These are phyloP conservation scores for Mytilinidion resinicola DNA, from an alignment of 495 filamentous ascomycete species.

Conservation along the genomic window DNA sequence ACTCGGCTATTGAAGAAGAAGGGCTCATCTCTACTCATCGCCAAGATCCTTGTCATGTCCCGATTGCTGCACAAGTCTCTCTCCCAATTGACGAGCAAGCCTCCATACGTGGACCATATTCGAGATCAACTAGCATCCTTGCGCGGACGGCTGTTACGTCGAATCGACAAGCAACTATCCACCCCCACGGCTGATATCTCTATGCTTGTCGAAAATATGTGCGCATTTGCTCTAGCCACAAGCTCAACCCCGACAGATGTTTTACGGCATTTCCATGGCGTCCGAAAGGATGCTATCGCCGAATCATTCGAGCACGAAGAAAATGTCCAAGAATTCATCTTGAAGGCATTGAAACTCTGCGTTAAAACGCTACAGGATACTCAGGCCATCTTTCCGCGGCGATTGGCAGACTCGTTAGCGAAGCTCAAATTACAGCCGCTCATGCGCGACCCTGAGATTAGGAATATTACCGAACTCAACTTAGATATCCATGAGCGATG, in stretches of 20 bases:
- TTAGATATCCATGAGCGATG: conserved; percentile 77
- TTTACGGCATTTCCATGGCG: conserved; percentile 70
- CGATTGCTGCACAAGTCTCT: conserved; percentile 64
- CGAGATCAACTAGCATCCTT: conserved; percentile 56
- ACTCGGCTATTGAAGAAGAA: conserved; percentile 52
- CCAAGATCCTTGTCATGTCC: conserved; percentile 75
- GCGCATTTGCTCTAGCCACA: conserved; percentile 75
- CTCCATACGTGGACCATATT: conserved; percentile 54
- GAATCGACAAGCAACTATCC: conserved; percentile 62
- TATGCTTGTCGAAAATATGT: conserved; percentile 62
- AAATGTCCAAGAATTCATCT: conserved; percentile 26
- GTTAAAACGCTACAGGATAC: conserved; percentile 70
- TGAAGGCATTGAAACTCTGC: conserved; percentile 63
- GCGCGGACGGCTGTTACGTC: conserved; percentile 54
- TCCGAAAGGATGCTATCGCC: conserved; percentile 61
- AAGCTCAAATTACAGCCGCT: conserved; percentile 64
- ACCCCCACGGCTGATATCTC: conserved; percentile 44
- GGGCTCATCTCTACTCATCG: conserved; percentile 57
- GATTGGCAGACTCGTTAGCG: conserved; percentile 62
- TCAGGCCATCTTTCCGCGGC: conserved; percentile 63
- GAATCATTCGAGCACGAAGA: conserved; percentile 46
- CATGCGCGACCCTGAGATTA: conserved; percentile 61
- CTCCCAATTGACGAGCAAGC: conserved; percentile 44
- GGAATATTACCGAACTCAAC: conserved; percentile 59
- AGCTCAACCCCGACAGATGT: conserved; percentile 77